These are phyloP conservation scores for Mycena alexandri DNA, from an alignment of 768 basidiomycete genomes.

Conservation along the genomic window DNA sequence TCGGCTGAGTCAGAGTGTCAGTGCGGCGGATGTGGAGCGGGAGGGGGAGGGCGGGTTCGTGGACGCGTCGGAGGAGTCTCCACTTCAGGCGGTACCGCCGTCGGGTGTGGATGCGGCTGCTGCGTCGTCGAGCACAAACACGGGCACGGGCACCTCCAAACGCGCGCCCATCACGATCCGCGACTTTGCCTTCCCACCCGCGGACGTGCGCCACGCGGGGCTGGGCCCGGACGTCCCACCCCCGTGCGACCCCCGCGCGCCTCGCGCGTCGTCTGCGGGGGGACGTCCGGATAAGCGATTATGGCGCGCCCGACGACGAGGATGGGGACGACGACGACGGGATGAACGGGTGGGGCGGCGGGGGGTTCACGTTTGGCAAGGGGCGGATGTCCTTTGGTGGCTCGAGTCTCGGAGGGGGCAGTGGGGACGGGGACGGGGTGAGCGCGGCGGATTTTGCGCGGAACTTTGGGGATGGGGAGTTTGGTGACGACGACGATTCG, in stretches of 20 bases:
- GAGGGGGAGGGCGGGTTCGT: conserved; percentile 5
- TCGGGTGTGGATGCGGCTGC: background rate
- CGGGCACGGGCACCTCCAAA: background rate
- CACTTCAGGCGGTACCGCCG: background rate
- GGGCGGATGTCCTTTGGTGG: conserved; percentile 30
- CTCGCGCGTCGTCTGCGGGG: conserved; percentile 48
- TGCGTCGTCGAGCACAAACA: conserved; percentile 2
- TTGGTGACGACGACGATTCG: conserved; percentile 29
- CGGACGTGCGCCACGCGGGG: conserved; percentile 52
- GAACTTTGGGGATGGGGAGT: conserved; percentile 37
- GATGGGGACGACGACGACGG: conserved; percentile 35
- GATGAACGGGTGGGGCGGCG: conserved; percentile 7
- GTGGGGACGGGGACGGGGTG: conserved; percentile 19
- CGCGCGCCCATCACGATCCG: conserved; percentile 52
- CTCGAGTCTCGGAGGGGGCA: conserved; percentile 27
- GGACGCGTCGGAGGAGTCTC: background rate
- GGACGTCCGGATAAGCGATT: conserved; percentile 15
- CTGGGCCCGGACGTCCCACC: conserved; percentile 57
- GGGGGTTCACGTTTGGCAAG: conserved; percentile 27
- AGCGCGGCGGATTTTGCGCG: conserved; percentile 35
- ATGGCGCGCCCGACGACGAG: conserved; percentile 16
- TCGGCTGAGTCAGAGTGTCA: conserved; percentile 30
- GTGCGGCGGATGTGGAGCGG: conserved; percentile 29
- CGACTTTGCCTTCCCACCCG: conserved; percentile 54
- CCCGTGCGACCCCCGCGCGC: conserved; percentile 51